Percentiles rank a stretch among this genome's conserved stretches.
Conservation (phyloP, 176 grass and related monocot genomes). For the Hsuehochloa calcarea region DNA sequence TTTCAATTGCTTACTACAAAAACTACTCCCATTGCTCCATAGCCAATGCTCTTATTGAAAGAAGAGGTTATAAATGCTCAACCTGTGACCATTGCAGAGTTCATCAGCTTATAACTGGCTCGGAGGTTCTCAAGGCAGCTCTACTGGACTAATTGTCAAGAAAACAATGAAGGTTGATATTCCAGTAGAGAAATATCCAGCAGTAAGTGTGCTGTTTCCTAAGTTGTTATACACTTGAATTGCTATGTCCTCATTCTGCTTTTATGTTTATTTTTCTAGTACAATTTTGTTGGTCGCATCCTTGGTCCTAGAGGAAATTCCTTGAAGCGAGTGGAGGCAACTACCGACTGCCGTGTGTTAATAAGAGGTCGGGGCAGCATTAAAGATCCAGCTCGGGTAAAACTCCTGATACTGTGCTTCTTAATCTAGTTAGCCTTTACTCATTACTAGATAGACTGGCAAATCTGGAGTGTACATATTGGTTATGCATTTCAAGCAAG, state of each 20-base stretch:
- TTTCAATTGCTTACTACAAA: neutral
- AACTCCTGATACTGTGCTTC: slow-evolving; percentile 4
- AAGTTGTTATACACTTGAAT: neutral
- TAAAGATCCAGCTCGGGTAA: slow-evolving; percentile 93
- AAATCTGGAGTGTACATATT: neutral
- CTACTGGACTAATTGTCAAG: slow-evolving; percentile 84
- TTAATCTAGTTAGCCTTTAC: neutral
- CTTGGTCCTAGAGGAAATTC: slow-evolving; percentile 98
- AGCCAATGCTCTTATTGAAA: neutral
- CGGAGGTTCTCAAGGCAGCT: slow-evolving; percentile 83
- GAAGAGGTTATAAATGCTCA: slow-evolving; percentile 21
- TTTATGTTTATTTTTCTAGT: slow-evolving; percentile 49
- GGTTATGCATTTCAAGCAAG: neutral
- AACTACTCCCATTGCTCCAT: slow-evolving; percentile 10
- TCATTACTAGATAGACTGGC: neutral
- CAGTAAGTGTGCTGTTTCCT: slow-evolving; percentile 62
- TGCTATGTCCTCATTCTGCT: slow-evolving; percentile 11
- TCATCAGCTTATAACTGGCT: slow-evolving; percentile 91
- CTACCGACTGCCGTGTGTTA: slow-evolving; percentile 85
- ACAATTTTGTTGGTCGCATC: slow-evolving; percentile 94
- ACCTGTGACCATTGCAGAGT: slow-evolving; percentile 56
- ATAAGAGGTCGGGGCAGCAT: slow-evolving; percentile 97
- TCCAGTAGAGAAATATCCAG: slow-evolving; percentile 82
- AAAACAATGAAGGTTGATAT: slow-evolving; percentile 97
- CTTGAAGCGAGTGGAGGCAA: slow-evolving; percentile 92